Evolutionary conservation across 495 filamentous ascomycete genomes (phyloP).

Genomic region (Jackrogersella multiformis): DNA sequence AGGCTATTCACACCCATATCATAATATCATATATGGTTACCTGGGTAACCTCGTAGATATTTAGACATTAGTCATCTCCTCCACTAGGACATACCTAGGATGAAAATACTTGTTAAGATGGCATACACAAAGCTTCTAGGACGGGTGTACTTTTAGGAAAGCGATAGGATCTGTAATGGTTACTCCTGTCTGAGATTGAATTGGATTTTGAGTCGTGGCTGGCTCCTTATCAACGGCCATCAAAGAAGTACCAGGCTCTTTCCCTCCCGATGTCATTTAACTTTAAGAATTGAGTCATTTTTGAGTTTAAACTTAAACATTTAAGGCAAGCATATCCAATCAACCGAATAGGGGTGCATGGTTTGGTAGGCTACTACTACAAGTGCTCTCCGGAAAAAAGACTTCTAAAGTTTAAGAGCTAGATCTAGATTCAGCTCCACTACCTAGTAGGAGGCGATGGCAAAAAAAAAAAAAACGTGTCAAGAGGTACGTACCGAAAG

Average conservation of each 20-base stretch:
- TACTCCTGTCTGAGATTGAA: neutral
- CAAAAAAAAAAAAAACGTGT: constrained; percentile 32
- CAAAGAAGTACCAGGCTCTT: too few species aligned
- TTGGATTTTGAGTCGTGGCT: neutral
- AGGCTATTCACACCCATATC: neutral
- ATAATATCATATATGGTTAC: too few species aligned
- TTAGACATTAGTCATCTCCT: too few species aligned
- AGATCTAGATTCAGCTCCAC: constrained; percentile 30
- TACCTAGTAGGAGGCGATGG: constrained; percentile 11
- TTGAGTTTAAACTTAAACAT: neutral
- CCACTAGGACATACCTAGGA: too few species aligned
- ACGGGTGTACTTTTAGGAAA: too few species aligned
- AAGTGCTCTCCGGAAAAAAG: neutral
- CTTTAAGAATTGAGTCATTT: neutral
- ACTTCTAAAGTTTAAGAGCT: constrained; percentile 1
- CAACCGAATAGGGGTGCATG: neutral
- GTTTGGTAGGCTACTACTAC: neutral
- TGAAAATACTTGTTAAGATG: too few species aligned
- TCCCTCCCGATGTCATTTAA: too few species aligned
- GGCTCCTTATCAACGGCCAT: neutral
- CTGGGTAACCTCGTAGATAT: too few species aligned
- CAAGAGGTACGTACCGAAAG: constrained; percentile 19
- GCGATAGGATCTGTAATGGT: too few species aligned
- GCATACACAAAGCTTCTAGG: too few species aligned
- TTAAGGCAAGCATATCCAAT: neutral